phyloP scores from a whole-genome alignment of 768 basidiomycete genomes.

The Lactarius hengduanensis region DNA sequence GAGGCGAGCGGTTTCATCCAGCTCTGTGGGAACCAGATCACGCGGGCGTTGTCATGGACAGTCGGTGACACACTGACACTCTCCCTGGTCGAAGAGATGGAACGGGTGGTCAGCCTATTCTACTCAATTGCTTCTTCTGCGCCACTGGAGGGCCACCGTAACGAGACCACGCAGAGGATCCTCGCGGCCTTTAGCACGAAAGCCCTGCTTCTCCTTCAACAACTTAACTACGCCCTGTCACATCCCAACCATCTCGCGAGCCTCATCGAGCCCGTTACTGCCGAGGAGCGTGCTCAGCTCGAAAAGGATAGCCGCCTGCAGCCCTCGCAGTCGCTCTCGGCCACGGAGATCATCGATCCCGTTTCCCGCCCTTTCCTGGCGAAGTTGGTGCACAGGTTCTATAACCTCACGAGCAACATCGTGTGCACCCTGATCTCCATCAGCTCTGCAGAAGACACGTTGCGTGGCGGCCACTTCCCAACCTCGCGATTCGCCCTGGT shows the following conservation, averaged over 20 bases:
- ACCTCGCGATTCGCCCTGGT: slow-evolving; percentile 64
- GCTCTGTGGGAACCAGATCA: slow-evolving; percentile 79
- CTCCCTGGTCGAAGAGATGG: slow-evolving; percentile 78
- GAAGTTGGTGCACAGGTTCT: slow-evolving; percentile 67
- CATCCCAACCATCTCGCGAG: slow-evolving; percentile 88
- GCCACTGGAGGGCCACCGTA: slow-evolving; percentile 45
- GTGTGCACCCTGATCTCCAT: slow-evolving; percentile 67
- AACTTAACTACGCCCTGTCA: slow-evolving; percentile 85
- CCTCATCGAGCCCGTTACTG: slow-evolving; percentile 73
- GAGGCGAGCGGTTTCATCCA: slow-evolving; percentile 87
- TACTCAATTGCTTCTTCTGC: slow-evolving; percentile 64
- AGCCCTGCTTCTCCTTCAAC: slow-evolving; percentile 74
- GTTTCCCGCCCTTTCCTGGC: slow-evolving; percentile 70
- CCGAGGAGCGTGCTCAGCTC: slow-evolving; percentile 66
- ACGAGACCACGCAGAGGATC: slow-evolving; percentile 58
- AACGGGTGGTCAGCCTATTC: slow-evolving; percentile 76
- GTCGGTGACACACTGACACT: slow-evolving; percentile 74
- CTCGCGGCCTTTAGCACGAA: slow-evolving; percentile 66
- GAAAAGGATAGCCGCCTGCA: slow-evolving; percentile 53
- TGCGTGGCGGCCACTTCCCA: slow-evolving; percentile 71
- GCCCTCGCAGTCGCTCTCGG: slow-evolving; percentile 35
- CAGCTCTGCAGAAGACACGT: slow-evolving; percentile 65
- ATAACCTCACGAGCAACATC: slow-evolving; percentile 67
- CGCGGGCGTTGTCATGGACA: slow-evolving; percentile 76
- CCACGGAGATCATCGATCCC: slow-evolving; percentile 55